phyloP scores from a whole-genome alignment of 2,329 filamentous ascomycete genomes.

The Clarireedia hainanense region DNA sequence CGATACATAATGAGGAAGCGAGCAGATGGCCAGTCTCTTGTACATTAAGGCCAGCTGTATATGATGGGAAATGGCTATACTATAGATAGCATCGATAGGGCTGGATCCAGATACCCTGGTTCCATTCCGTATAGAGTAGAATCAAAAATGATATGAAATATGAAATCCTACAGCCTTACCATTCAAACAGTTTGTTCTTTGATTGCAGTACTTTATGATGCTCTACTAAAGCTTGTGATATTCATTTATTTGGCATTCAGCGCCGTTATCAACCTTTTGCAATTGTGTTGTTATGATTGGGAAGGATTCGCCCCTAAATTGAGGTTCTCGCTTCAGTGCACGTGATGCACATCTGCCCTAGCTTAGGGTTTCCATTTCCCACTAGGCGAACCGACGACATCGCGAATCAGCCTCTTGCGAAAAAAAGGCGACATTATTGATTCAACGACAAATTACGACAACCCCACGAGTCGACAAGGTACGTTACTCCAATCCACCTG shows the following conservation, averaged over 20 bases:
- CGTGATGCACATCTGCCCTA: constrained; percentile 2
- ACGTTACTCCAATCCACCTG: not conserved
- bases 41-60: not conserved
- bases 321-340: constrained; percentile 3
- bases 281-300: too few relatives aligned
- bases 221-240: too few relatives aligned
- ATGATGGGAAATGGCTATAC: not conserved
- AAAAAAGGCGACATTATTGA: constrained; percentile 5
- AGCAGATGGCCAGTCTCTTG: too few relatives aligned
- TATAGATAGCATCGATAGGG: not conserved
- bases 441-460: constrained; percentile 9
- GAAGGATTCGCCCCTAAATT: not conserved
- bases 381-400: not conserved
- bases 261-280: too few relatives aligned
- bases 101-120: not conserved
- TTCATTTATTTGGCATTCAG: too few relatives aligned
- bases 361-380: constrained; percentile 7
- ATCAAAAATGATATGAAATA: not conserved
- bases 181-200: too few relatives aligned
- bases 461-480: constrained; percentile 5
- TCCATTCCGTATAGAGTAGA: not conserved
- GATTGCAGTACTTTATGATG: too few relatives aligned
- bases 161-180: not conserved
- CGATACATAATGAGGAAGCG: not conserved
- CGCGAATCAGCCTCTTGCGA: not conserved